Evolutionary conservation across 495 filamentous ascomycete genomes (phyloP), one percentile per base, ranked within the genome.

Genomic region (Staphylotrichum longicolle): DNA sequence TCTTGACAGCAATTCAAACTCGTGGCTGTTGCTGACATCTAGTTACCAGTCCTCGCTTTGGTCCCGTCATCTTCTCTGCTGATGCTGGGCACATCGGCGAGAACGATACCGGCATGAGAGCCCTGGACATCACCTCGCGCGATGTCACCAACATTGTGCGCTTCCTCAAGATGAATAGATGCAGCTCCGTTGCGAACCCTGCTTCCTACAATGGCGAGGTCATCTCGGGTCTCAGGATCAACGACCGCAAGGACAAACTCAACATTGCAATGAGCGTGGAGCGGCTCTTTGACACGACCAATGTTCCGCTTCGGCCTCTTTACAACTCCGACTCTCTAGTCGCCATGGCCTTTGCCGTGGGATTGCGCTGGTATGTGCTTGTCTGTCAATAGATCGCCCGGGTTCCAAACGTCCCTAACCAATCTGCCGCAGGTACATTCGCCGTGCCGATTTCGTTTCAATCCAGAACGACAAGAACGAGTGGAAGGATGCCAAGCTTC

Each of bases 321-420:
- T 4, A 30, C 5, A 2, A 5, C 4, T 8, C 15, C n/a, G 50
- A 54, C 35, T 33, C 8, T n/a, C 7, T 27, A 4, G 15, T 54
- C 7, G 41, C 50, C 10, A 10, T 61, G 7, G 58, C 58, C 0
- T 54, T 61, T 34, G 7, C 10, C n/a, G 33, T 61, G n/a, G 58
- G 58, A 7, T n/a, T 61, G 12, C 41, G 58, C 47, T 60, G 58
- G 58, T 57, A 39, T 37, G 44, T 54, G 35, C 10, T 12, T n/a
- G 3, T 35, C 35, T 39, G 2, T 3, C 20, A 27, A 27, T 27
- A 27, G 20, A 27, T 27, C 20, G 20, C 20, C 20, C 20, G 20
- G 20, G 20, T 27, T 27, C 20, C 20, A 27, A 27, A 27, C 20
- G 20, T 27, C 20, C 20, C 20, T 27, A 27, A 27, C 20, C 20